Conservation (phyloP, 352 stramenopile genomes). For the Phytophthora idaei region DNA sequence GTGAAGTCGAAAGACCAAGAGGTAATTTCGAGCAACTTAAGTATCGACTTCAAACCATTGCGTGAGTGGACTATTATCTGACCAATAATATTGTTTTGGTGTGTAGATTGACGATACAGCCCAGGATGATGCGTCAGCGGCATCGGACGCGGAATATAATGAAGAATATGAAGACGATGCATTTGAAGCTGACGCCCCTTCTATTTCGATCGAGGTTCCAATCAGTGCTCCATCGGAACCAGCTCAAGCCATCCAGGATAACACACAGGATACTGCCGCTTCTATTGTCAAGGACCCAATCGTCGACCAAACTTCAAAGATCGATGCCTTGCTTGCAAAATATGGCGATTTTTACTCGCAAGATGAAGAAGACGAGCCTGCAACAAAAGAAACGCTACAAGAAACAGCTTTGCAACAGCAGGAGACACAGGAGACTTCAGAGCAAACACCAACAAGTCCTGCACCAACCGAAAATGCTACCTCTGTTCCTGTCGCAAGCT, state of each 20-base stretch:
- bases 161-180: conserved; percentile 48
- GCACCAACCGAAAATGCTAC: not conserved
- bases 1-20: conserved; percentile 4
- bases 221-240: not conserved
- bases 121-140: not conserved
- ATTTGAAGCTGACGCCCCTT: conserved; percentile 40
- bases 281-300: not conserved
- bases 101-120: not conserved
- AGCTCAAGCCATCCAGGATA: conserved; percentile 8
- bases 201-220: not conserved
- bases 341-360: conserved; percentile 42
- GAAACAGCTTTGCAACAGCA: not conserved
- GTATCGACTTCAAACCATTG: not conserved
- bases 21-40: not conserved
- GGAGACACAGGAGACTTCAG: conserved; percentile 2
- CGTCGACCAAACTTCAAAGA: conserved; percentile 11
- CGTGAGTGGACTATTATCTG: not conserved
- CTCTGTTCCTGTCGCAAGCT: not conserved
- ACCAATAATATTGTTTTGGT: not conserved
- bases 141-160: conserved; percentile 17
- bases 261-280: not conserved
- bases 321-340: conserved; percentile 38
- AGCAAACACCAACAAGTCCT: not conserved
- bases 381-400: conserved; percentile 4
- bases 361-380: conserved; percentile 12